A percentile compares a stretch with the other conserved stretches of the same genome.
phyloP scores from a whole-genome alignment of 1,139 yeast genomes.

The Hyphopichia burtonii region DNA sequence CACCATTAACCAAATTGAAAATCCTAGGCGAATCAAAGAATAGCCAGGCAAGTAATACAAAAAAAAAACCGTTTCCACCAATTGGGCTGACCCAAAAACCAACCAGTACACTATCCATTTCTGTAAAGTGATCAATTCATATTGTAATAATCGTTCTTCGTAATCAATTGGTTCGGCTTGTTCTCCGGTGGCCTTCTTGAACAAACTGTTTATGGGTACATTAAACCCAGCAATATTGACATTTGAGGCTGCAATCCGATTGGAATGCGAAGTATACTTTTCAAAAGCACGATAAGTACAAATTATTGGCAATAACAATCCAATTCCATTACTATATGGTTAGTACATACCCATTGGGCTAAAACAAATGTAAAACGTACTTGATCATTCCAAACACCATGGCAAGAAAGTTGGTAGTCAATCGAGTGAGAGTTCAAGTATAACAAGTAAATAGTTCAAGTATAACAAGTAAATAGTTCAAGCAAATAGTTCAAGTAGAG shows the following conservation, averaged over 20 bases:
- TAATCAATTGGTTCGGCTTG: conserved; percentile 8
- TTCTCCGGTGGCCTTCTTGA: conserved; percentile 22
- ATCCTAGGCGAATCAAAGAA: conserved; percentile 35
- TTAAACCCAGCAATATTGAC: conserved; percentile 36
- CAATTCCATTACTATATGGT: conserved; percentile 28
- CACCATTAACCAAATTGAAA: conserved; percentile 53
- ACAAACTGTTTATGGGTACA: conserved; percentile 29
- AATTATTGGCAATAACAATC: conserved; percentile 51
- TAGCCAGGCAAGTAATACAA: conserved; percentile 49
- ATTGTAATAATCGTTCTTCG: conserved; percentile 21
- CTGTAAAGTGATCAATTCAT: conserved; percentile 40
- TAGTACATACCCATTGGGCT: neutral
- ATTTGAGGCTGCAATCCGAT: conserved; percentile 23
- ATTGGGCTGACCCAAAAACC: conserved; percentile 36
- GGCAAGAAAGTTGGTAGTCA: no score
- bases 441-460: no score
- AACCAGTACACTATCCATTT: conserved; percentile 66
- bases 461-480: no score
- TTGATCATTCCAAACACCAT: neutral
- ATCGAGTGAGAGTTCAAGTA: no score
- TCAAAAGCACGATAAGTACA: conserved; percentile 55
- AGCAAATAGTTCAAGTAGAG: no score
- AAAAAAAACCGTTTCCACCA: conserved; percentile 30
- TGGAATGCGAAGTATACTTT: conserved; percentile 30
- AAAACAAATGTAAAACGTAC: neutral